These are phyloP conservation scores for Aphanomyces cochlioides DNA, from an alignment of 352 stramenopile species.

Conservation along the genomic window DNA sequence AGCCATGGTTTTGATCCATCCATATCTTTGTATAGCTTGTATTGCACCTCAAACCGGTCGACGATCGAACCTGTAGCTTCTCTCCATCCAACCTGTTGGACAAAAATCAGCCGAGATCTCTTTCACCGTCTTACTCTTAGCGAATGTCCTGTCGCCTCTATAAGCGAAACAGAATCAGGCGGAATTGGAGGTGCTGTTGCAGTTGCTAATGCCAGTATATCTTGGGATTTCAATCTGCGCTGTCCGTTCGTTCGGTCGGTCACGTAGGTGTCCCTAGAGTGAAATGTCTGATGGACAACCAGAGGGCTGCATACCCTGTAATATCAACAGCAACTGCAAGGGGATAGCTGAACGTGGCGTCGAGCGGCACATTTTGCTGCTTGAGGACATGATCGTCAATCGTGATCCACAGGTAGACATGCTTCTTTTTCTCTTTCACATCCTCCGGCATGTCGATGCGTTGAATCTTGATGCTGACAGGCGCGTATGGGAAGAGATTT, in stretches of 20 bases:
- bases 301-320: slow-evolving; percentile 54
- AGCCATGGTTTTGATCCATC: slow-evolving; percentile 44
- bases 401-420: slow-evolving; percentile 72
- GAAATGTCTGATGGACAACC: background rate
- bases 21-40: slow-evolving; percentile 43
- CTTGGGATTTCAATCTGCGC: slow-evolving; percentile 59
- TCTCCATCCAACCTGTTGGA: slow-evolving; percentile 41
- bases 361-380: slow-evolving; percentile 37
- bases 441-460: slow-evolving; percentile 2
- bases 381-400: slow-evolving; percentile 68
- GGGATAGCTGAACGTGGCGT: slow-evolving; percentile 56
- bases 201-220: slow-evolving; percentile 53
- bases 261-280: slow-evolving; percentile 26
- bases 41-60: slow-evolving; percentile 74
- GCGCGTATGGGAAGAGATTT: slow-evolving; percentile 74
- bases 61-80: slow-evolving; percentile 55
- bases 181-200: slow-evolving; percentile 41
- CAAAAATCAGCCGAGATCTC: background rate
- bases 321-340: slow-evolving; percentile 61
- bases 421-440: slow-evolving; percentile 46
- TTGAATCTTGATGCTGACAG: slow-evolving; percentile 68
- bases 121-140: too few relatives aligned
- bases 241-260: slow-evolving; percentile 7
- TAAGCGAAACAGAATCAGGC: slow-evolving; percentile 41
- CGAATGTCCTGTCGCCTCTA: slow-evolving; percentile 43